A percentile compares a stretch with the other conserved stretches of the same genome.
Evolutionary conservation across 2,329 filamentous ascomycete genomes (phyloP).

Genomic region (Colletotrichum chlorophyti): DNA sequence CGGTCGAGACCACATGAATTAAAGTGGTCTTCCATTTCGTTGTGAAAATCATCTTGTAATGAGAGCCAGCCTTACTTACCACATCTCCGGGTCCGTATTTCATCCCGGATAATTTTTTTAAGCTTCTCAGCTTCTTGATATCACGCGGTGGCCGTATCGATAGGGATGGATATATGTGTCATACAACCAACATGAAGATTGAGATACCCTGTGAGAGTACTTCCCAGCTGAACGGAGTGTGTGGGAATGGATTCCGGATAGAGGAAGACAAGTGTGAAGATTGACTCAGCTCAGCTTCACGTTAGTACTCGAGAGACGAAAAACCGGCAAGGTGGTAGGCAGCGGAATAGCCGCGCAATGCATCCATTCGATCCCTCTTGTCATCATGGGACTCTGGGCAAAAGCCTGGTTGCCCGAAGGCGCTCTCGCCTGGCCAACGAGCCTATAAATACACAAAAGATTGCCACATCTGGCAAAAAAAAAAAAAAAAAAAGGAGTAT

Average conservation of each 20-base stretch:
- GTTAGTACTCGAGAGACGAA: background rate
- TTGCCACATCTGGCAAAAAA: conserved; percentile 3
- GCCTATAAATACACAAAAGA: conserved; percentile 25
- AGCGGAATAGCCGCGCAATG: conserved; percentile 9
- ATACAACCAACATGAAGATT: background rate
- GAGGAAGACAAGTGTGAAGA: no score
- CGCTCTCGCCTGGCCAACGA: background rate
- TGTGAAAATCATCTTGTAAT: no score
- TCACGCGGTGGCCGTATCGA: background rate
- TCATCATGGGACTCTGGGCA: conserved; percentile 19
- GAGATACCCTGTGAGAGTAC: conserved; percentile 26
- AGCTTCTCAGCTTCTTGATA: background rate
- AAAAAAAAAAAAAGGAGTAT: background rate
- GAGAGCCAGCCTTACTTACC: no score
- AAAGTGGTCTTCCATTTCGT: no score
- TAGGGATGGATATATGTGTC: background rate
- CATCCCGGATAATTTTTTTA: background rate
- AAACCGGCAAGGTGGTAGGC: no score
- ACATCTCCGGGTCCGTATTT: background rate
- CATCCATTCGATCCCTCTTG: conserved; percentile 23
- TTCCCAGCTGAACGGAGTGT: background rate
- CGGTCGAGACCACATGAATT: no score
- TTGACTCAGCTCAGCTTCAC: no score
- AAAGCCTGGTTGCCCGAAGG: conserved; percentile 5
- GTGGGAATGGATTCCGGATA: no score